Evolutionary conservation across 306 rosid species (phyloP).

Genomic region (Pterocarpus santalinus): DNA sequence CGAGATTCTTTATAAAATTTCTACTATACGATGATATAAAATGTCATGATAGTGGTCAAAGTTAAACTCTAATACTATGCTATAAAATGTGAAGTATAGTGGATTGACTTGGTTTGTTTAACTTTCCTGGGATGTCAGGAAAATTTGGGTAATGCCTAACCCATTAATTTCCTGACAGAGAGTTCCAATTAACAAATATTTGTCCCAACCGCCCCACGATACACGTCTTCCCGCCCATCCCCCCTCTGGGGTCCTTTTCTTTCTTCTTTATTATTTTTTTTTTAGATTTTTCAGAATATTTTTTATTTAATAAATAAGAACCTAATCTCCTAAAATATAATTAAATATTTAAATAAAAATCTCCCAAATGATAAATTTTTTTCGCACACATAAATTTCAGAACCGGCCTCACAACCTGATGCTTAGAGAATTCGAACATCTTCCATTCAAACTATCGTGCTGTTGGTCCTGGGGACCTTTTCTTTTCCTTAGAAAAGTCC

Average conservation of each 20-base stretch:
- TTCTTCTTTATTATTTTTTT: background rate
- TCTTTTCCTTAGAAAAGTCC: background rate
- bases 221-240: background rate
- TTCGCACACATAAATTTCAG: no score
- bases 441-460: no score
- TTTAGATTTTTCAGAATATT: no score
- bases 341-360: no score
- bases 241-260: no score
- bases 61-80: constrained; percentile 14
- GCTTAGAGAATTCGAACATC: no score
- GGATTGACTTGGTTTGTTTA: background rate
- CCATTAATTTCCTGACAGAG: constrained; percentile 12
- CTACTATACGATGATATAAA: background rate
- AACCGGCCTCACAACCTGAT: no score
- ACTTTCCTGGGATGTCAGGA: background rate
- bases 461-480: no score
- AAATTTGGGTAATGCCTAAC: constrained; percentile 33
- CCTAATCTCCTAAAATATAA: no score
- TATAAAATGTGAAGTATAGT: background rate
- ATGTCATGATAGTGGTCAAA: constrained; percentile 9
- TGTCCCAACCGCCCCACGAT: background rate
- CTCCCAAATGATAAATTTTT: no score
- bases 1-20: background rate
- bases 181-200: background rate
- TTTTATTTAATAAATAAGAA: no score